Conservation (phyloP, 371 early-diverging fungal species). For the Mortierella sp. region DNA sequence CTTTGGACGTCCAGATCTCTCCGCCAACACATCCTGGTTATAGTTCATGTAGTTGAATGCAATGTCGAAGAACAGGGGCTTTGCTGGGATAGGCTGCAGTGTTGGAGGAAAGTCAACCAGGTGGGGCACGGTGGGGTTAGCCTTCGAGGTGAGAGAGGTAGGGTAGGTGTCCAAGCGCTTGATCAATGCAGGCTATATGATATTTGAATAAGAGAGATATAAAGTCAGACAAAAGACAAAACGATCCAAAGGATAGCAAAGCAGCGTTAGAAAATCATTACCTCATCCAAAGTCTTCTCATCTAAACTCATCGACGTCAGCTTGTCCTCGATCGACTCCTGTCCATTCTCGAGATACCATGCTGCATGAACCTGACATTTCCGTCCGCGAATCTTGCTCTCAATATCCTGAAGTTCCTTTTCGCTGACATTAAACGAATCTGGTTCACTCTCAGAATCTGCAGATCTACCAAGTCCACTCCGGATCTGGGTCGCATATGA, state of each 20-base stretch:
- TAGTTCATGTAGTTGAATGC: conserved; percentile 80
- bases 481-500: conserved; percentile 62
- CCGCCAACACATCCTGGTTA: conserved; percentile 36
- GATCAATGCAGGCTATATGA: conserved; percentile 60
- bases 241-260: conserved; percentile 4
- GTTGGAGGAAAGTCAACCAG: conserved; percentile 77
- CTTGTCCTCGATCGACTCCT: conserved; percentile 54
- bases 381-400: conserved; percentile 62
- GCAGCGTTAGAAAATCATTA: conserved; percentile 4
- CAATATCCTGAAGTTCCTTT: conserved; percentile 58
- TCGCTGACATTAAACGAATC: conserved; percentile 59
- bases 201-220: no score
- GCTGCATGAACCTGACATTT: conserved; percentile 70
- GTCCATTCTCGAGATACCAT: conserved; percentile 64
- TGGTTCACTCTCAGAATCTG: conserved; percentile 26
- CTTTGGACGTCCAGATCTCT: conserved; percentile 50
- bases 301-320: conserved; percentile 60
- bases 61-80: conserved; percentile 86
- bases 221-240: background rate
- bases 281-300: conserved; percentile 57
- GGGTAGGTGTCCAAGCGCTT: conserved; percentile 67
- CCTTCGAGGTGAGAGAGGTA: conserved; percentile 53
- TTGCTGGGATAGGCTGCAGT: conserved; percentile 76
- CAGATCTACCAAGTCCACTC: conserved; percentile 43
- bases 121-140: conserved; percentile 51